Evolutionary conservation across 192 early-diverging fungal genomes (phyloP), one percentile per base, ranked within the genome.

Genomic region (Linnemannia elongata): DNA sequence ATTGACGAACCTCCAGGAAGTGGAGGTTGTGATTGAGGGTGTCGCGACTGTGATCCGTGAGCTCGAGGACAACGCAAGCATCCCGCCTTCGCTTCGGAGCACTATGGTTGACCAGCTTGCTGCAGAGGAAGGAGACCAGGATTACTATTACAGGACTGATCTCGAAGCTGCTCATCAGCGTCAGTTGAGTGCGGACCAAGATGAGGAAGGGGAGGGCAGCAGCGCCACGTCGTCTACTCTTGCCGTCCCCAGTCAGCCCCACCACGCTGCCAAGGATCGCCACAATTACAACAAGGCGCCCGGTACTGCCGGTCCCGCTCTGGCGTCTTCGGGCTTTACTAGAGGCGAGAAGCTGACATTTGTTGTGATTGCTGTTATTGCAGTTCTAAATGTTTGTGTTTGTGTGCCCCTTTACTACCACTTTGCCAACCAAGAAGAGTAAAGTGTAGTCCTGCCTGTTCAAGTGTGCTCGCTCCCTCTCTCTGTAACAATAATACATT

Each of bases 371-470:
- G 73, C 76, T 2, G 36, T 71, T 5, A 66, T 85, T 18, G 82
- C 89, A 9, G 15, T 90, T 4, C 24, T 90, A 22, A 83, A 88
- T 55, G n/a, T 90, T 30, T 82, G 72, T 30, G 72, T 90, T 22
- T 85, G 82, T 20, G 74, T 90, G 17, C 86, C 89, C 1, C 68
- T 90, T 20, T 90, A 90, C 47, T 85, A 79, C 79, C 79, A 83
- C 74, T 90, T 80, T 71, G 55, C 71, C 33, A 74, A 75, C 22
- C 39, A 80, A 27, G 79, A 55, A 18, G 54, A 45, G 38, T 71
- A 71, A 42, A 30, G 66, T 0, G 0, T 20, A 13, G 44, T 0
- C 12, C 12, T 1, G 13, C 44, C 22, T 52, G 1, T 52, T 22
- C 12, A 0, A n/a, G n/a, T n/a, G n/a, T 66, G 3, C 35, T 66